Evolutionary conservation across 345 rosid species (phyloP).

Genomic region (Trapa bicornis): DNA sequence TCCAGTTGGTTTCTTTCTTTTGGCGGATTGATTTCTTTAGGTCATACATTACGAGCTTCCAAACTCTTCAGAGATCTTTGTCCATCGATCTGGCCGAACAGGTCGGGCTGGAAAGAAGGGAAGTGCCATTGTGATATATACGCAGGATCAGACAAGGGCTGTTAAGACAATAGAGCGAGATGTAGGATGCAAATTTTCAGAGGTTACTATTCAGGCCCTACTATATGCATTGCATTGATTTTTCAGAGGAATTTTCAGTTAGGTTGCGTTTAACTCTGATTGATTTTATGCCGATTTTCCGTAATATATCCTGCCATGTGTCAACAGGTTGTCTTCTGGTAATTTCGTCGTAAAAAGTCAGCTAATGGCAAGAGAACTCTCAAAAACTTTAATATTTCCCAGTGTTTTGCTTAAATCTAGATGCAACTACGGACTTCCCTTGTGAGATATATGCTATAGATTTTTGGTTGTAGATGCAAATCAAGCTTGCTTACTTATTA

Average conservation of each 20-base stretch:
- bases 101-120: slow-evolving; percentile 99
- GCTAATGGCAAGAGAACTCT: not conserved
- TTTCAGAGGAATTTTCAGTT: not conserved
- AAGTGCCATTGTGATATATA: slow-evolving; percentile 65
- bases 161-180: slow-evolving; percentile 65
- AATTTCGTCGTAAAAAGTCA: not conserved
- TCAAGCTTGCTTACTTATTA: no score
- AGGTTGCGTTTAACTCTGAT: not conserved
- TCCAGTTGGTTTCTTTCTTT: not conserved
- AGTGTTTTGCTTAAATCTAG: not conserved
- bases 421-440: not conserved
- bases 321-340: not conserved
- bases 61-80: slow-evolving; percentile 75
- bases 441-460: no score
- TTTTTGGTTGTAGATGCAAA: no score
- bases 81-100: slow-evolving; percentile 95
- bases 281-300: not conserved
- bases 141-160: slow-evolving; percentile 55
- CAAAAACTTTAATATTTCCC: not conserved
- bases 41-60: slow-evolving; percentile 90
- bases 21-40: slow-evolving; percentile 17
- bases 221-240: not conserved
- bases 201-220: slow-evolving; percentile 33
- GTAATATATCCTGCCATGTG: not conserved
- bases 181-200: slow-evolving; percentile 72